phyloP scores from a whole-genome alignment of 306 rosid genomes.

The Benincasa hispida region DNA sequence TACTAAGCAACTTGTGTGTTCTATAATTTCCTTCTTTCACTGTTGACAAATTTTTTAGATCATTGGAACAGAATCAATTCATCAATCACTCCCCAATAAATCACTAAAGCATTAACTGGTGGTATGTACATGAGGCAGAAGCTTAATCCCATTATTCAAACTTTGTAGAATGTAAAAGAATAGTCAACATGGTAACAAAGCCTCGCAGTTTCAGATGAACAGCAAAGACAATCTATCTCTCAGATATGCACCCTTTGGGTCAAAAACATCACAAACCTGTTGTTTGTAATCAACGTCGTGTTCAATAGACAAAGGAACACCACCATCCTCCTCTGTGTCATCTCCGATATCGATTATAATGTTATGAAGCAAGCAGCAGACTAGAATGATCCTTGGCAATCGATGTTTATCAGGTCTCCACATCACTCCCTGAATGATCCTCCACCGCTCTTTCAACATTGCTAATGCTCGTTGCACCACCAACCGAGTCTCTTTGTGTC shows the following conservation, averaged over 20 bases:
- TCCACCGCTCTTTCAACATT: constrained; percentile 79
- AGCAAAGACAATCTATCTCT: constrained; percentile 53
- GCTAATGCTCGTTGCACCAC: constrained; percentile 63
- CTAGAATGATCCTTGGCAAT: constrained; percentile 77
- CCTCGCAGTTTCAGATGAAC: constrained; percentile 25
- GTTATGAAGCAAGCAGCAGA: constrained; percentile 88
- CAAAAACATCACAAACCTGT: constrained; percentile 45
- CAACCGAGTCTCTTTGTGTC: constrained; percentile 43
- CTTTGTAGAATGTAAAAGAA: not conserved
- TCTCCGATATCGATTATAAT: constrained; percentile 63
- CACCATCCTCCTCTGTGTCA: constrained; percentile 33
- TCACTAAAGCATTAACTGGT: too few species aligned
- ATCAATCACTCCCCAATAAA: too few species aligned
- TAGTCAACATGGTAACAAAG: not conserved
- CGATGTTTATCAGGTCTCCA: constrained; percentile 94
- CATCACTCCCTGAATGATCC: constrained; percentile 81
- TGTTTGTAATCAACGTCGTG: constrained; percentile 66
- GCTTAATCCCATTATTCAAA: not conserved
- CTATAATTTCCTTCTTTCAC: too few species aligned
- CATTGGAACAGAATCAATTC: too few species aligned
- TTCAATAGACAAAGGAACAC: constrained; percentile 33
- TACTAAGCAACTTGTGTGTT: too few species aligned
- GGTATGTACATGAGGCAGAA: too few species aligned
- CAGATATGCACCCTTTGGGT: constrained; percentile 40
- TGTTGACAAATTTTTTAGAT: too few species aligned